phyloP scores from a whole-genome alignment of 805 yeast species.

The Vanderwaltozyma polyspora region DNA sequence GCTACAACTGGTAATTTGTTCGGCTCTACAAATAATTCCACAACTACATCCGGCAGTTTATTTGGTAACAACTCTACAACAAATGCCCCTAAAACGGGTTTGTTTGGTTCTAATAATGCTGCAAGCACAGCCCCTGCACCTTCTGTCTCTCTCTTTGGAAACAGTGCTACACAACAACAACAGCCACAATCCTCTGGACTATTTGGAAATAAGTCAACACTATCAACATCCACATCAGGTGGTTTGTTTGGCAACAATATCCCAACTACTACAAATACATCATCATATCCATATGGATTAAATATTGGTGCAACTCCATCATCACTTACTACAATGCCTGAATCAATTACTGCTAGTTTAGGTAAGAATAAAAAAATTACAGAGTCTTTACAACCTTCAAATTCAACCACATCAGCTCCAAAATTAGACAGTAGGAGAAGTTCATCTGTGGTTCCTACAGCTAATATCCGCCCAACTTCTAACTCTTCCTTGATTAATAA shows the following conservation, averaged over 20 bases:
- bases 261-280: conserved; percentile 1
- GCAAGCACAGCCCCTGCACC: conserved; percentile 3
- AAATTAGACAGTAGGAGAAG: conserved; percentile 2
- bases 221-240: conserved; percentile 4
- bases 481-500: conserved; percentile 27
- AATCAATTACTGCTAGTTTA: conserved; percentile 27
- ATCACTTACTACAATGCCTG: conserved; percentile 28
- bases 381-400: not conserved
- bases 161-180: conserved; percentile 3
- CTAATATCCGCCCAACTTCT: conserved; percentile 9
- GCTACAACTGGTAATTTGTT: conserved; percentile 8
- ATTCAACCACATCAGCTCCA: not conserved
- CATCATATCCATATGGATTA: conserved; percentile 21
- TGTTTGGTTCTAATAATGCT: not conserved
- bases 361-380: conserved; percentile 4
- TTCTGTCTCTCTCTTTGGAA: conserved; percentile 20
- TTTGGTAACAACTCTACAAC: conserved; percentile 10
- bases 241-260: conserved; percentile 8
- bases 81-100: not conserved
- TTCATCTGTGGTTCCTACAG: conserved; percentile 12
- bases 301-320: conserved; percentile 21
- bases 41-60: conserved; percentile 12
- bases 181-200: conserved; percentile 7
- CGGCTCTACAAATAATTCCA: conserved; percentile 8
- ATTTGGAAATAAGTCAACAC: conserved; percentile 11